phyloP scores from a whole-genome alignment of 176 grass and related monocot genomes.

The Bothriochloa decipiens region DNA sequence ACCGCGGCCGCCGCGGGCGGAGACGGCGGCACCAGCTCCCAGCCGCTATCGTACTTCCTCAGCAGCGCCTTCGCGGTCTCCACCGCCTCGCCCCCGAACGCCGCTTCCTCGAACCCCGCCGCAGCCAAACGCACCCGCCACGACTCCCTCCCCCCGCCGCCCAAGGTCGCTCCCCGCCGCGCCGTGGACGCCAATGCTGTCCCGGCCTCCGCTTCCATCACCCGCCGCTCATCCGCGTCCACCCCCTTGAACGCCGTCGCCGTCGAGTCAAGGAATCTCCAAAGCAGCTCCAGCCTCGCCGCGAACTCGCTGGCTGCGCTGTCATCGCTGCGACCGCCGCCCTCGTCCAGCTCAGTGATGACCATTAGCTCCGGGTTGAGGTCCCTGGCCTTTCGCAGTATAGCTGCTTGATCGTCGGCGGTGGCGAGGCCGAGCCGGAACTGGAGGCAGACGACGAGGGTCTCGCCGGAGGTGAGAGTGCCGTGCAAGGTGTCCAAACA shows the following conservation, averaged over 20 bases:
- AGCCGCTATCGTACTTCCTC: slow-evolving; percentile 82
- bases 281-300: slow-evolving; percentile 58
- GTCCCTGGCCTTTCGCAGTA: slow-evolving; percentile 50
- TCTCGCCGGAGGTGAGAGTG: slow-evolving; percentile 42
- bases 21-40: slow-evolving; percentile 49
- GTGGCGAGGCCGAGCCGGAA: slow-evolving; percentile 58
- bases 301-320: slow-evolving; percentile 52
- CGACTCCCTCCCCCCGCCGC: slow-evolving; percentile 44
- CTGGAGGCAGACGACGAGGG: slow-evolving; percentile 71
- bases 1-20: slow-evolving; percentile 14
- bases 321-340: slow-evolving; percentile 24
- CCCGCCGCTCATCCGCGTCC: slow-evolving; percentile 64
- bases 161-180: slow-evolving; percentile 8
- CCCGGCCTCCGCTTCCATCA: slow-evolving; percentile 70
- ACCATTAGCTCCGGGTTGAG: slow-evolving; percentile 73
- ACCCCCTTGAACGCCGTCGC: slow-evolving; percentile 70
- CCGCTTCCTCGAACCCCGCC: slow-evolving; percentile 60
- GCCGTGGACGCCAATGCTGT: background rate
- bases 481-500: slow-evolving; percentile 35
- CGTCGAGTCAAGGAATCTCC: slow-evolving; percentile 86
- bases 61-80: slow-evolving; percentile 68
- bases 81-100: slow-evolving; percentile 72
- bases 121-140: slow-evolving; percentile 67
- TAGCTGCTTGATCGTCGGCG: slow-evolving; percentile 46
- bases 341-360: slow-evolving; percentile 68